Base-by-base conservation (phyloP, 352 stramenopile species). In the Phytophthora aleatoria region DNA sequence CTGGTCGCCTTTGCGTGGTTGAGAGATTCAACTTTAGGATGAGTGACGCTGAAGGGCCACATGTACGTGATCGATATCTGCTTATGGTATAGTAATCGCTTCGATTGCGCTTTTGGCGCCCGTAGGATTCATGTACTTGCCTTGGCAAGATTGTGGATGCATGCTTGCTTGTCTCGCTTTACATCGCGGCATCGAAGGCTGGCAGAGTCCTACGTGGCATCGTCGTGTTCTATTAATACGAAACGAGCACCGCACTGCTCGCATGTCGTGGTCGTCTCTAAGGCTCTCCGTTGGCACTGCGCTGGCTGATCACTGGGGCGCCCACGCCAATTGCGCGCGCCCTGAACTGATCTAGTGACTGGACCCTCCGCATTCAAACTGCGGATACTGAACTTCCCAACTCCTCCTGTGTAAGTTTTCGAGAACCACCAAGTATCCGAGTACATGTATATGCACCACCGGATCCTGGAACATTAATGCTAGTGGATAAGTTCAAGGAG, bases 81-180 rank as follows among this genome's bases (percentile, higher is more conserved):
- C 16, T 43, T 56, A 57, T 57, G 50, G 50, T 57, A 48, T 28
- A 52, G 54, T 69, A 69, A 69, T 45, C 61, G 49, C 31, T 6
- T 3, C 8, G 61, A 69, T 69, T 69, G 61, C 61, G 55, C 38
- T 44, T 64, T 58, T 1, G 8, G 26, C 20, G 20, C 20, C 20
- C 20, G 0, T 20, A 20, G 20, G 20, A 20, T 20, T 20, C 20
- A 20, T 20, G 20, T 20, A 20, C 9, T 53, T 43, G 53, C 52
- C 12, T 20, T 26, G 16, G 24, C 36, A 45, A 61, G 30, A 43
- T 62, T 54, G 54, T 59, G n/a, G 50, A 28, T 52, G 12, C 52
- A 59, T 16, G 26, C 28, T 12, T 12, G 8, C 33, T 59, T 59
- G 51, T 50, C 52, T 49, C 28, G 38, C 50, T 48, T 39, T 43